phyloP scores from a whole-genome alignment of 1,139 yeast species.

The Cylindricascospora bacillispora region DNA sequence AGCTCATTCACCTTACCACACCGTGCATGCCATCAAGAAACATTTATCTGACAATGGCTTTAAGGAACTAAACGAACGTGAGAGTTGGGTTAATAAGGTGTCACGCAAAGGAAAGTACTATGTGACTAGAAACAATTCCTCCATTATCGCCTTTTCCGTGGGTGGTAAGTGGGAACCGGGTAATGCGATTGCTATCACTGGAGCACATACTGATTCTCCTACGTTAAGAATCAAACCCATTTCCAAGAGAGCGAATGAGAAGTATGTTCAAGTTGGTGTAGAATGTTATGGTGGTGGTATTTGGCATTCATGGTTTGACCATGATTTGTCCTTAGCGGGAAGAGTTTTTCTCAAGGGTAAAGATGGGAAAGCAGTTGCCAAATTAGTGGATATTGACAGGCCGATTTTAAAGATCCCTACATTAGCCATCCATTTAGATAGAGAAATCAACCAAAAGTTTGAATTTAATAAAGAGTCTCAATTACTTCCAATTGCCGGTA shows the following conservation, averaged over 20 bases:
- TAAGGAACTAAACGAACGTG: conserved; percentile 58
- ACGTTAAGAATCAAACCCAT: conserved; percentile 83
- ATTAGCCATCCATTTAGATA: conserved; percentile 80
- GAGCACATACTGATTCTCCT: conserved; percentile 97
- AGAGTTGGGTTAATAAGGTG: conserved; percentile 55
- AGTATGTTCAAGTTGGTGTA: conserved; percentile 82
- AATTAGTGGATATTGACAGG: conserved; percentile 62
- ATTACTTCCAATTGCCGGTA: conserved; percentile 77
- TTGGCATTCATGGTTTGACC: conserved; percentile 81
- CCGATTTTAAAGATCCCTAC: conserved; percentile 90
- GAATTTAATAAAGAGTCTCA: conserved; percentile 87
- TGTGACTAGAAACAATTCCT: conserved; percentile 78
- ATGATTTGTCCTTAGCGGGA: conserved; percentile 88
- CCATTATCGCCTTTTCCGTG: conserved; percentile 75
- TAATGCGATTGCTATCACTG: conserved; percentile 75
- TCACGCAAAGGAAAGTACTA: conserved; percentile 52
- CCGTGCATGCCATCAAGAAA: conserved; percentile 52
- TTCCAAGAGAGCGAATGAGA: conserved; percentile 58
- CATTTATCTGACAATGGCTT: conserved; percentile 52
- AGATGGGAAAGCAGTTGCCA: conserved; percentile 44
- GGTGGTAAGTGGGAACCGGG: conserved; percentile 71
- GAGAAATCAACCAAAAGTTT: conserved; percentile 64
- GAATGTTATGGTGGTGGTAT: conserved; percentile 94
- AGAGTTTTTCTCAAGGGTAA: conserved; percentile 57
- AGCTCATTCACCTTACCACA: conserved; percentile 94